Evolutionary conservation across 192 early-diverging fungal genomes (phyloP), one percentile per base, ranked within the genome.

Genomic region (Umbelopsis isabellina): DNA sequence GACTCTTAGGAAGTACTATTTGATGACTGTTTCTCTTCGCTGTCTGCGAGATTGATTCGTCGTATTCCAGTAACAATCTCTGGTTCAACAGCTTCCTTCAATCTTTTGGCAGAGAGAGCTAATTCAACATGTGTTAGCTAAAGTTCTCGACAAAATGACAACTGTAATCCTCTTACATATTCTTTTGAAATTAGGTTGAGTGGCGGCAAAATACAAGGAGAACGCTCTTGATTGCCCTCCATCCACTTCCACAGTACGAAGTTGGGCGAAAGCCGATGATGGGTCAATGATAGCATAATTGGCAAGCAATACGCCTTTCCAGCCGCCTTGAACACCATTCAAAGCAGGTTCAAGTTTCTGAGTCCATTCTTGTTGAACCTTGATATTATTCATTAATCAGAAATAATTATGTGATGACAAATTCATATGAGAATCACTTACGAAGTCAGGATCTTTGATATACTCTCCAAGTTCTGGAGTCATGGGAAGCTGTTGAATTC

Each of bases 401-500:
- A 49, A 37, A 30, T 25, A 69, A 33, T 18, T 30, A 33, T 50
- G 20, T 21, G 18, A 12, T 44, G 13, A 6, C 23, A 1, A 35
- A 20, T 35, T 25, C 16, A 46, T 44, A n/a, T 66, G 3, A 11
- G 7, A 45, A 44, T 22, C 47, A 66, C 69, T 70, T 53, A 79
- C 78, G 69, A 79, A 79, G 53, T 72, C 64, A 21, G 48, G 51
- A 15, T 70, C 75, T 58, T 71, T 68, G 15, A 72, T 70, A 25
- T 72, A 64, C 0, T 79, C 77, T 49, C 66, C 71, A 0, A 79
- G 67, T 16, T 72, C 71, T 20, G 78, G 74, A 22, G 78, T 79
- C 78, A 79, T 79, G 0, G 78, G 78, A 49, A 79, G 67, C 53
- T 79, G 78, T 44, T 79, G 78, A 30, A 79, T 79, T 27, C 78